Percentiles rank a stretch among this genome's conserved stretches.
Conservation (phyloP, 2,329 filamentous ascomycete genomes). For the Aspergillus versicolor region DNA sequence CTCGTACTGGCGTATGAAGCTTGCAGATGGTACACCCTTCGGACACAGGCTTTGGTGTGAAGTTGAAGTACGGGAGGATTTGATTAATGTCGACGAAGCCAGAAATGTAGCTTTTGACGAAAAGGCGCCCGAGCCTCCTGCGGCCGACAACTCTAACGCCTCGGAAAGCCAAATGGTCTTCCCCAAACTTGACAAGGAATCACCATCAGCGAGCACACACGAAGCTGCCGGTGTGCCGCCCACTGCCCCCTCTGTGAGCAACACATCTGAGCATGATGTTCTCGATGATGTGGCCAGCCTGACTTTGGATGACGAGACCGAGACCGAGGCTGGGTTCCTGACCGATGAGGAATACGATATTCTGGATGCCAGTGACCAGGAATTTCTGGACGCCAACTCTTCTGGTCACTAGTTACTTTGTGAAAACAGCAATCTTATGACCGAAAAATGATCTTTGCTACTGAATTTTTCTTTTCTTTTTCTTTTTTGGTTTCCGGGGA, state of each 20-base stretch:
- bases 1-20: slow-evolving; percentile 95
- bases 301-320: slow-evolving; percentile 47
- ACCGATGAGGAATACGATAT: slow-evolving; percentile 99
- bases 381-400: slow-evolving; percentile 58
- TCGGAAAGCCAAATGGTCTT: slow-evolving; percentile 82
- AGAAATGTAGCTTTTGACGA: slow-evolving; percentile 22
- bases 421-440: neutral
- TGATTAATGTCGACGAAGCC: slow-evolving; percentile 13
- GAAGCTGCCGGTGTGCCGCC: slow-evolving; percentile 44
- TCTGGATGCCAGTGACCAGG: slow-evolving; percentile 89
- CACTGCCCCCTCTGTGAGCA: slow-evolving; percentile 38
- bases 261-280: slow-evolving; percentile 50
- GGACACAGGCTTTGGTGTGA: slow-evolving; percentile 96
- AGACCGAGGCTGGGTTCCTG: slow-evolving; percentile 71
- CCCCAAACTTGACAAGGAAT: slow-evolving; percentile 93
- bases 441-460: neutral
- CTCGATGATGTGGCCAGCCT: slow-evolving; percentile 59
- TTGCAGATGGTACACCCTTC: slow-evolving; percentile 75
- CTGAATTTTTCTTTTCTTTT: neutral
- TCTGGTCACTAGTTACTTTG: slow-evolving; percentile 19
- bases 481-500: neutral
- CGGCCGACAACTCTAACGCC: slow-evolving; percentile 37
- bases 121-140: slow-evolving; percentile 32
- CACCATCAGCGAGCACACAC: slow-evolving; percentile 76
- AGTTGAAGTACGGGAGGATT: slow-evolving; percentile 60